A percentile compares a stretch with the other conserved stretches of the same genome.
phyloP scores from a whole-genome alignment of 192 early-diverging fungal genomes.

The Backusella mclennaniae region DNA sequence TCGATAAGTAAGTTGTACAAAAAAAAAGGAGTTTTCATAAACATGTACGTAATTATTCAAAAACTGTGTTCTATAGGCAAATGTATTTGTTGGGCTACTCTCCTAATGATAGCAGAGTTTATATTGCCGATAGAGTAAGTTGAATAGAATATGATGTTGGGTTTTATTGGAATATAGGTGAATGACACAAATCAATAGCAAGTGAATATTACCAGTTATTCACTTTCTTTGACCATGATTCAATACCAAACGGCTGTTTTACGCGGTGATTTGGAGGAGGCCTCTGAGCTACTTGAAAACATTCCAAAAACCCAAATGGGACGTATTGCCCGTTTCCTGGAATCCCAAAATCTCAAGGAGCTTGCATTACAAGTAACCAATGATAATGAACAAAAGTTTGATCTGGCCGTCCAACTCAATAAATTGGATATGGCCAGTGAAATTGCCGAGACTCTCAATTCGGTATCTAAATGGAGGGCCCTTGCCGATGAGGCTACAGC shows the following conservation, averaged over 20 bases:
- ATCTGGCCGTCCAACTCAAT: constrained; percentile 87
- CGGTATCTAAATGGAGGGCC: constrained; percentile 90
- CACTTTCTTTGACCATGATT: constrained; percentile 89
- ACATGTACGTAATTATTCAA: neutral
- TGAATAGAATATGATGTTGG: neutral
- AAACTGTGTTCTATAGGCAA: constrained; percentile 36
- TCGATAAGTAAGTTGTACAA: constrained; percentile 69
- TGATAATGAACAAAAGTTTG: constrained; percentile 95
- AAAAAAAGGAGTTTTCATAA: neutral
- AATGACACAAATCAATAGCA: constrained; percentile 52
- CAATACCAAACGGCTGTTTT: constrained; percentile 98
- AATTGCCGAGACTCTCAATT: constrained; percentile 85
- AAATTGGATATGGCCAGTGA: constrained; percentile 79
- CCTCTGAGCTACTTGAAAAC: constrained; percentile 77
- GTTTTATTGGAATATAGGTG: neutral
- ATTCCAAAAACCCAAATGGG: constrained; percentile 85
- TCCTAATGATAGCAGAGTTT: constrained; percentile 90
- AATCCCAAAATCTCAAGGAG: constrained; percentile 88
- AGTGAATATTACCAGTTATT: constrained; percentile 84
- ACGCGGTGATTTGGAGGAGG: constrained; percentile 86
- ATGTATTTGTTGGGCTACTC: constrained; percentile 95
- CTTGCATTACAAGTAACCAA: constrained; percentile 90
- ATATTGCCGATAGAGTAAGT: constrained; percentile 84
- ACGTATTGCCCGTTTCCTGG: constrained; percentile 94
- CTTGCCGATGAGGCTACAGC: constrained; percentile 87